Evolutionary conservation across 306 rosid genomes (phyloP), one percentile per base, ranked within the genome.

Genomic region (Cicer cuneatum): DNA sequence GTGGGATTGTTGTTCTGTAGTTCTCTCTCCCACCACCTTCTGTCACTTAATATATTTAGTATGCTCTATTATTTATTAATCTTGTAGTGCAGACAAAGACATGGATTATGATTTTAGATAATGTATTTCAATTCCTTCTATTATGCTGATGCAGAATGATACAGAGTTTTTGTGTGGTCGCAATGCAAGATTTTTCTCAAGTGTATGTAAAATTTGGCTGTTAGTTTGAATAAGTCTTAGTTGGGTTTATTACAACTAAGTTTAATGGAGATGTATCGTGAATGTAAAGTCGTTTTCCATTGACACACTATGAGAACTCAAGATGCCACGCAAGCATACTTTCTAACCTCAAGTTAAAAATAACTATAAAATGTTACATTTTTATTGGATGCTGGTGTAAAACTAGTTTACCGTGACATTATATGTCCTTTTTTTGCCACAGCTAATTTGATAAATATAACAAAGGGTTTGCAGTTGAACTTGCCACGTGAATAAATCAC

Each of bases 1-100:
- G 83, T 70, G 65, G 81, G 66, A 74, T 74, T 71, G 68, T 38
- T 49, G 69, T 73, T 52, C 21, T 66, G 52, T 58, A 59, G 72
- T 75, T 71, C 72, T 42, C 60, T 42, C 62, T 21, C 54, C 13
- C 16, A 18, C 45, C 16, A 33, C 48, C 7, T 11, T 46, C 46
- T 48, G 49, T 53, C 56, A 51, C 69, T 72, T 76, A 24, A 58
- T 67, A 69, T 66, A 29, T 29, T 29, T 29, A 76, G 60, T 49
- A 47, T 49, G 39, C 58, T 19, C 16, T 65, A 58, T 77, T 65
- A 65, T 48, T 66, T 65, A 65, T 57, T 64, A 64, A 66, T 66
- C 51, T 75, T 57, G 61, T 16, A 59, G 56, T 52, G 52, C 59
- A 72, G 70, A 69, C 38, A 24, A 72, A 77, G 73, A 53, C 67